phyloP scores from a whole-genome alignment of 129 eudicot species.

The Sambucus nigra region DNA sequence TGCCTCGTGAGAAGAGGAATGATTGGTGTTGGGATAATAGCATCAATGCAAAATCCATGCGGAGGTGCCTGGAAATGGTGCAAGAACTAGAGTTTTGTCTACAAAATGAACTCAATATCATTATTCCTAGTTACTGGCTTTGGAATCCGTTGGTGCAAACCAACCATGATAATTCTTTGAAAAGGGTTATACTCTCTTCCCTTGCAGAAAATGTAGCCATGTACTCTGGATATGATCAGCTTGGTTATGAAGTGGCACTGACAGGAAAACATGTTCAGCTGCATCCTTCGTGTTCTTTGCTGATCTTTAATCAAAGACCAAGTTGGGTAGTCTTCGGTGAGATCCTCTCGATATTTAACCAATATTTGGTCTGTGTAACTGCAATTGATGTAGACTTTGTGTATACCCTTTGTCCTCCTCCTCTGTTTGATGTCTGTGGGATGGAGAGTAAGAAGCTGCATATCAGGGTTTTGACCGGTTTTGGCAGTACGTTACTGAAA shows the following conservation, averaged over 20 bases:
- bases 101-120: slow-evolving; percentile 46
- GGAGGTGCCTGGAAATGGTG: slow-evolving; percentile 71
- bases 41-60: slow-evolving; percentile 83
- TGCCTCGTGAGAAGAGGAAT: slow-evolving; percentile 36
- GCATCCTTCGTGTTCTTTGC: slow-evolving; percentile 84
- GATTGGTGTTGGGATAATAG: slow-evolving; percentile 97
- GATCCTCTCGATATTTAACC: slow-evolving; percentile 48
- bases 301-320: slow-evolving; percentile 55
- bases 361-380: slow-evolving; percentile 74
- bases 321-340: slow-evolving; percentile 88
- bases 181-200: slow-evolving; percentile 51
- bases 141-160: slow-evolving; percentile 48
- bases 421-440: slow-evolving; percentile 44
- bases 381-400: slow-evolving; percentile 46
- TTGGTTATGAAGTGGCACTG: slow-evolving; percentile 79
- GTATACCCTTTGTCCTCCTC: slow-evolving; percentile 42
- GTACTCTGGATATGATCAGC: slow-evolving; percentile 78
- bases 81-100: slow-evolving; percentile 68
- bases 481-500: slow-evolving; percentile 52
- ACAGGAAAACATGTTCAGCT: slow-evolving; percentile 55
- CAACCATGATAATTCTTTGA: slow-evolving; percentile 36
- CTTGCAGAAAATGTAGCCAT: slow-evolving; percentile 73
- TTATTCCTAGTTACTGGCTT: slow-evolving; percentile 63
- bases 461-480: slow-evolving; percentile 36
- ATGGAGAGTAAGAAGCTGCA: slow-evolving; percentile 47